Evolutionary conservation across 2,329 filamentous ascomycete genomes (phyloP).

Genomic region (Cladosporium sp.): DNA sequence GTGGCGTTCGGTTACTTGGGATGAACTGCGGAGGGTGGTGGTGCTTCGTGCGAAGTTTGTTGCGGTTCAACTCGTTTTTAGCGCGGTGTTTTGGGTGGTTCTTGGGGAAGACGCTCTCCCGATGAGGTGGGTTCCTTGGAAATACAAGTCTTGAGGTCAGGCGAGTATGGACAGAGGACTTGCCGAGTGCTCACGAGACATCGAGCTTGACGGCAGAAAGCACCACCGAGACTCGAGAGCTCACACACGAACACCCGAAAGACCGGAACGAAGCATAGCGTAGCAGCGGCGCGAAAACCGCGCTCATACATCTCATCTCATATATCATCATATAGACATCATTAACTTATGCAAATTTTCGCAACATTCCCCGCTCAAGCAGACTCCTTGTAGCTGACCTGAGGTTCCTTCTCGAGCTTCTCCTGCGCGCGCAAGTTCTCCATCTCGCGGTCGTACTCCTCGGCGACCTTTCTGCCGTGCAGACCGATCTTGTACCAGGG

Average conservation of each 20-base stretch:
- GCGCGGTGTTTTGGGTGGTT: neutral
- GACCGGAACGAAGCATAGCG: too few relatives aligned
- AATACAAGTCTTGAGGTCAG: too few relatives aligned
- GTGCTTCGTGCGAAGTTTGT: neutral
- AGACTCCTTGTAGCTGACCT: conserved; percentile 29
- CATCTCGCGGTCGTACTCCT: conserved; percentile 12
- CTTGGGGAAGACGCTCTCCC: neutral
- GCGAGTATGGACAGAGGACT: too few relatives aligned
- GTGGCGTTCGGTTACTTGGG: conserved; percentile 5
- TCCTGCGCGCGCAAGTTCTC: conserved; percentile 8
- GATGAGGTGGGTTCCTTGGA: neutral
- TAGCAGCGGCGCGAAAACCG: too few relatives aligned
- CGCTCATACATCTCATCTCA: too few relatives aligned
- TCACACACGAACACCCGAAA: too few relatives aligned
- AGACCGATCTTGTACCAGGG: conserved; percentile 68
- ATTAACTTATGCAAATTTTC: too few relatives aligned
- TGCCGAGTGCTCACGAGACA: too few relatives aligned
- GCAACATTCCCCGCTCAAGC: conserved; percentile 17
- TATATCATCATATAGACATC: too few relatives aligned
- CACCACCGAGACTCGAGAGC: too few relatives aligned
- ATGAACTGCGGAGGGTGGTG: neutral
- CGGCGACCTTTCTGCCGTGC: conserved; percentile 18
- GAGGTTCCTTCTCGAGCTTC: conserved; percentile 12
- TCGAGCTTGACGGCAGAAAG: too few relatives aligned
- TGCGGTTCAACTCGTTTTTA: neutral